Percentiles rank a stretch among this genome's conserved stretches.
Evolutionary conservation across 345 rosid genomes (phyloP).

Genomic region (Eucalyptus erythrocorys): DNA sequence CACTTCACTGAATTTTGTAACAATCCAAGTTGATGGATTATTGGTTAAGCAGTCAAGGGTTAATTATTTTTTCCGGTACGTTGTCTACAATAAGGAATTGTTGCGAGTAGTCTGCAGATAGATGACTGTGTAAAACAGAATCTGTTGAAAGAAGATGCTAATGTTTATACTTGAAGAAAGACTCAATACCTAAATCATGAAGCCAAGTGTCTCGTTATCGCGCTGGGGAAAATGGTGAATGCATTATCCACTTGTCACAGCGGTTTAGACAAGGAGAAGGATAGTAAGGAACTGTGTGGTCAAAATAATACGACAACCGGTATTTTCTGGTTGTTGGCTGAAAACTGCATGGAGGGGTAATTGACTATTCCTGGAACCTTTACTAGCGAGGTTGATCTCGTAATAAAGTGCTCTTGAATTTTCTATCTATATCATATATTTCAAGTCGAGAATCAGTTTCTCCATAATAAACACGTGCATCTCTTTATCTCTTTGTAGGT

Average conservation of each 20-base stretch:
- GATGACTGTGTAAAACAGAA: background rate
- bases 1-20: background rate
- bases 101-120: background rate
- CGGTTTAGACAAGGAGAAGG: background rate
- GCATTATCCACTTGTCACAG: background rate
- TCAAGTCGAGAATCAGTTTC: background rate
- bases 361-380: background rate
- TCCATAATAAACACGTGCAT: background rate
- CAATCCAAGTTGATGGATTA: background rate
- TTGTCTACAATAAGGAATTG: background rate
- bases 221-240: background rate
- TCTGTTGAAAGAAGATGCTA: background rate
- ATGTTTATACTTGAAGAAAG: background rate
- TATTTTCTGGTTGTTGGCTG: background rate
- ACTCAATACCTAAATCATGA: background rate
- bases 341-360: background rate
- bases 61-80: background rate
- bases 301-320: background rate
- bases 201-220: background rate
- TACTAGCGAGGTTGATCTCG: background rate
- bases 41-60: background rate
- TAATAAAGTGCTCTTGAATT: background rate
- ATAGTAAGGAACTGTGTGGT: background rate
- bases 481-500: background rate
- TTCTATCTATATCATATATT: background rate